Evolutionary conservation across 1,284 basidiomycete genomes (phyloP).

Genomic region (Thecaphora frezii): DNA sequence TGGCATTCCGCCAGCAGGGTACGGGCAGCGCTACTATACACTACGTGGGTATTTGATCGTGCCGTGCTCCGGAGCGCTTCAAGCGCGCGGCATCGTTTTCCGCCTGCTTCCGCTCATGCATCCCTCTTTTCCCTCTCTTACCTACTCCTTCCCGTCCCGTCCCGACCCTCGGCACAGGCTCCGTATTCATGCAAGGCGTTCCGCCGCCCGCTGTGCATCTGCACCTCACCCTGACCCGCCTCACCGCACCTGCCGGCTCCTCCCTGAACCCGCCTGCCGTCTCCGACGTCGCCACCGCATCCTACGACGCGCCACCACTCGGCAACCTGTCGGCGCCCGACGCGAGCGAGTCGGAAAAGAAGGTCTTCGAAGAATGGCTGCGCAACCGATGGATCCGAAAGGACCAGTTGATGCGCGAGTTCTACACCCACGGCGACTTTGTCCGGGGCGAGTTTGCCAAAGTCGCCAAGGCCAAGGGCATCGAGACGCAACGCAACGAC

Average conservation of each 20-base stretch:
- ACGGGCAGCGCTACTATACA: constrained; percentile 83
- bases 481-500: constrained; percentile 2
- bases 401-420: constrained; percentile 72
- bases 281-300: constrained; percentile 7
- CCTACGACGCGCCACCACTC: constrained; percentile 16
- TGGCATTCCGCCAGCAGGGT: constrained; percentile 65
- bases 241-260: constrained; percentile 14
- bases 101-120: not conserved
- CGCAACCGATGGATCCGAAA: constrained; percentile 79
- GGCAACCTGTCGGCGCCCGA: constrained; percentile 18
- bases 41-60: constrained; percentile 62
- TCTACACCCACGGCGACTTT: constrained; percentile 62
- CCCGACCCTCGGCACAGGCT: constrained; percentile 55
- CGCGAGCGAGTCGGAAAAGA: constrained; percentile 70
- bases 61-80: not conserved
- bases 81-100: not conserved
- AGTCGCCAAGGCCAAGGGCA: constrained; percentile 2
- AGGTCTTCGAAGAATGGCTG: constrained; percentile 80
- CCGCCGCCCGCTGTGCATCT: constrained; percentile 84
- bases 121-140: not conserved
- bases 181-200: constrained; percentile 79
- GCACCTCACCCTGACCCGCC: constrained; percentile 58
- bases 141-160: not conserved
- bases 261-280: constrained; percentile 7
- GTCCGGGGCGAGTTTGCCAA: constrained; percentile 25